Evolutionary conservation across 495 filamentous ascomycete genomes (phyloP), one percentile per base, ranked within the genome.

Genomic region (Aspergillus biplanus): DNA sequence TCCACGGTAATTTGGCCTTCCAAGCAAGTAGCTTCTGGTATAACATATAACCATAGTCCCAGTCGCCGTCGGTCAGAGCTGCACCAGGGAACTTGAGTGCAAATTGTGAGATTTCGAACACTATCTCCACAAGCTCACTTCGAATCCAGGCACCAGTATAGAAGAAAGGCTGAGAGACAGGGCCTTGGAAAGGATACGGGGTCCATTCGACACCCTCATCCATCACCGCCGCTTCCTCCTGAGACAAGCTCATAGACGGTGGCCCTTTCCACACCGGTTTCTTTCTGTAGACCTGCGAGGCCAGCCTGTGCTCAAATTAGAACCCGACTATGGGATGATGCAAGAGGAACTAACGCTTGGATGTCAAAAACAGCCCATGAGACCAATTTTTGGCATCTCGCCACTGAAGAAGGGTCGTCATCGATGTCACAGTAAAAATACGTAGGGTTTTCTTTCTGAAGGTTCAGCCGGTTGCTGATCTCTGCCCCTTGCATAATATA

Each of bases 301-400:
- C 65, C 21, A 72, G 56, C n/a, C 70, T 72, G 46, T 58, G 18
- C 32, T 3, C 2, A 31, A 34, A 32, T 67, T 48, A 64, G 65
- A 52, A 27, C 54, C 42, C 15, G 53, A 18, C 5, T 32, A 49
- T 27, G 15, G 33, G 32, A 12, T 35, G 4, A 12, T 33, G 21
- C 12, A 35, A 18, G 16, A 18, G 11, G 7, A 7, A 13, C 68
- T 58, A 48, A 72, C 70, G 66, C 58, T 57, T 72, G 70, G 9
- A 72, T 55, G 53, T 72, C 70, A 11, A 64, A 72, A 5, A 72
- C 42, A 7, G 61, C 70, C 65, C 68, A 70, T 12, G 70, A 57
- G n/a, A 72, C 61, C 55, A 72, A 47, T 31, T 66, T 67, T 16
- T 72, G 70, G 37, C 64, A 63, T 33, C 60, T 33, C 8, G 49